Percentiles rank a stretch among this genome's conserved stretches.
phyloP scores from a whole-genome alignment of 2,329 filamentous ascomycete species.

The Colletotrichum zoysiae region DNA sequence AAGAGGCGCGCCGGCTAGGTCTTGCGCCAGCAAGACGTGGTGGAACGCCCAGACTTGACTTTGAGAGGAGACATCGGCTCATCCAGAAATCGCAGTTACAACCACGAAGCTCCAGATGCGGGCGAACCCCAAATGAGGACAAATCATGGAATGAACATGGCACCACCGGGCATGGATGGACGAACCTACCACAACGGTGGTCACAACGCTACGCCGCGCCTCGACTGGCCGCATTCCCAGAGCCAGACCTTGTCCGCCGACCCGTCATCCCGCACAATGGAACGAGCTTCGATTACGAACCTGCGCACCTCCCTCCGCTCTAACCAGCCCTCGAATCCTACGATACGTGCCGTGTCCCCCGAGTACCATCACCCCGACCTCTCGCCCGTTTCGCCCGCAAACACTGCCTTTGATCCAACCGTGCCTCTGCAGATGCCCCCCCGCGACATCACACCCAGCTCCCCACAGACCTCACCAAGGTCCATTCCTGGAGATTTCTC shows the following conservation, averaged over 20 bases:
- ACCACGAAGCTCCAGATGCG: constrained; percentile 35
- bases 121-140: constrained; percentile 50
- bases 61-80: constrained; percentile 22
- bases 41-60: constrained; percentile 27
- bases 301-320: constrained; percentile 52
- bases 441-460: constrained; percentile 52
- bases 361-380: constrained; percentile 55
- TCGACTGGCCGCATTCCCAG: constrained; percentile 50
- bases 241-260: constrained; percentile 43
- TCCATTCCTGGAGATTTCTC: constrained; percentile 59
- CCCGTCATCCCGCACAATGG: constrained; percentile 46
- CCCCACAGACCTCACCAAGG: constrained; percentile 62
- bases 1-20: constrained; percentile 28
- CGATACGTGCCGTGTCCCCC: constrained; percentile 76
- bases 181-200: constrained; percentile 53
- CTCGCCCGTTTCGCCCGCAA: constrained; percentile 29
- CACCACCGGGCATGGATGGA: constrained; percentile 61
- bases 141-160: constrained; percentile 60
- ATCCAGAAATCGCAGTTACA: constrained; percentile 6
- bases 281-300: constrained; percentile 53
- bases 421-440: constrained; percentile 45
- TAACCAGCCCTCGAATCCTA: constrained; percentile 53
- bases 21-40: constrained; percentile 32
- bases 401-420: constrained; percentile 28
- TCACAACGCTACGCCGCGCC: constrained; percentile 52